Evolutionary conservation across 1,284 basidiomycete species (phyloP).

Genomic region (Apiotrichum akiyoshidainum): DNA sequence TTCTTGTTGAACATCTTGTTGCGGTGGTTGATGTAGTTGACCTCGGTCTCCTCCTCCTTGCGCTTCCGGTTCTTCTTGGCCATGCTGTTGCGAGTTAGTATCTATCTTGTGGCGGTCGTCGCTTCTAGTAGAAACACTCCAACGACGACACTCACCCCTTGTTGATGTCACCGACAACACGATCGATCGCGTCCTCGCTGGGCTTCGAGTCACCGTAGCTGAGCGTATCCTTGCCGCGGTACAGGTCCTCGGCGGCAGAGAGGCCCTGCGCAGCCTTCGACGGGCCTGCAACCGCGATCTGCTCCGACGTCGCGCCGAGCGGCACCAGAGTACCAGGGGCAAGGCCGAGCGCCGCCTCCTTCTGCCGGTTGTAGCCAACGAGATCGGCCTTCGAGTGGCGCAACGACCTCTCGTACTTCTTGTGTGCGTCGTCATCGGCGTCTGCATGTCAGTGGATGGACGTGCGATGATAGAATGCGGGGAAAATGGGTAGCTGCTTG

Average conservation of each 20-base stretch:
- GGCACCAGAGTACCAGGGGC: slow-evolving; percentile 61
- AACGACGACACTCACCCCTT: slow-evolving; percentile 68
- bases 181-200: slow-evolving; percentile 87
- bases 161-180: slow-evolving; percentile 87
- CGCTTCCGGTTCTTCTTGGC: slow-evolving; percentile 33
- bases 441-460: slow-evolving; percentile 55
- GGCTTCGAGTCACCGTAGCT: slow-evolving; percentile 93
- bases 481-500: neutral
- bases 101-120: too few relatives aligned
- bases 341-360: slow-evolving; percentile 73
- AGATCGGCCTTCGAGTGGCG: slow-evolving; percentile 82
- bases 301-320: slow-evolving; percentile 42
- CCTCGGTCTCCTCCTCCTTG: slow-evolving; percentile 71
- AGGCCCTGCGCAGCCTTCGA: slow-evolving; percentile 41
- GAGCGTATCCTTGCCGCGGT: slow-evolving; percentile 83
- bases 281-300: slow-evolving; percentile 32
- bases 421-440: slow-evolving; percentile 79
- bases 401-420: slow-evolving; percentile 86
- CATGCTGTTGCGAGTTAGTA: slow-evolving; percentile 2
- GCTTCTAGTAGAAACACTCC: too few relatives aligned
- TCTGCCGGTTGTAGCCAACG: slow-evolving; percentile 77
- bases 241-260: slow-evolving; percentile 69
- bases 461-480: neutral
- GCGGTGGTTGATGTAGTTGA: slow-evolving; percentile 98
- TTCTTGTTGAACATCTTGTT: slow-evolving; percentile 99